Evolutionary conservation across 208 protist genomes (phyloP).

Genomic region (Angomonas ambiguus): DNA sequence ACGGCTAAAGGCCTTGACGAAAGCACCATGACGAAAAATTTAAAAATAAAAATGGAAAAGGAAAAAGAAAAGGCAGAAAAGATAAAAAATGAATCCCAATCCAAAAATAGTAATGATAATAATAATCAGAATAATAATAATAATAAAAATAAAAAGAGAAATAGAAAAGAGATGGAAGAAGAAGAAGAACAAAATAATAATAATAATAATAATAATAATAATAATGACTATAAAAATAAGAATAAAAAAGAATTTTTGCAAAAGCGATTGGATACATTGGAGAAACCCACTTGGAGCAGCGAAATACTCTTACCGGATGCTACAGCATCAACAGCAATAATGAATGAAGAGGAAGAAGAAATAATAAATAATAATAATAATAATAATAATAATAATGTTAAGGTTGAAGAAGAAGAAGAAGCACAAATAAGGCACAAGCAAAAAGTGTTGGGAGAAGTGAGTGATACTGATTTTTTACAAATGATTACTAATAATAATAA

Average conservation of each 20-base stretch:
- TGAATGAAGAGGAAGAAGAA: neutral
- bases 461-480: slow-evolving; percentile 79
- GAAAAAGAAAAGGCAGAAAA: slow-evolving; percentile 15
- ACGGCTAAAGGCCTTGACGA: slow-evolving; percentile 70
- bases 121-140: neutral
- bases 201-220: neutral
- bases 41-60: slow-evolving; percentile 21
- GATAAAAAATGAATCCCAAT: no score
- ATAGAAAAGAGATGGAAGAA: slow-evolving; percentile 9
- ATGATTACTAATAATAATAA: slow-evolving; percentile 14
- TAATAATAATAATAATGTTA: slow-evolving; percentile 12
- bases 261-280: slow-evolving; percentile 46
- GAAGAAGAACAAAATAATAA: neutral
- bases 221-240: slow-evolving; percentile 4
- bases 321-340: slow-evolving; percentile 10
- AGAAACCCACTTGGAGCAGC: slow-evolving; percentile 63
- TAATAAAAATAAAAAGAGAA: neutral
- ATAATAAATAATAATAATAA: slow-evolving; percentile 1
- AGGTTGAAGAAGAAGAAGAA: neutral
- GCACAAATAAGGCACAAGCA: neutral
- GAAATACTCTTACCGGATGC: slow-evolving; percentile 68
- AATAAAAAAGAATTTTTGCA: slow-evolving; percentile 61
- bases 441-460: slow-evolving; percentile 46
- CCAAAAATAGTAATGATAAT: slow-evolving; percentile 7
- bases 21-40: slow-evolving; percentile 57